phyloP scores from a whole-genome alignment of 1,284 basidiomycete species.

The Exobasidium cylindrosporum region DNA sequence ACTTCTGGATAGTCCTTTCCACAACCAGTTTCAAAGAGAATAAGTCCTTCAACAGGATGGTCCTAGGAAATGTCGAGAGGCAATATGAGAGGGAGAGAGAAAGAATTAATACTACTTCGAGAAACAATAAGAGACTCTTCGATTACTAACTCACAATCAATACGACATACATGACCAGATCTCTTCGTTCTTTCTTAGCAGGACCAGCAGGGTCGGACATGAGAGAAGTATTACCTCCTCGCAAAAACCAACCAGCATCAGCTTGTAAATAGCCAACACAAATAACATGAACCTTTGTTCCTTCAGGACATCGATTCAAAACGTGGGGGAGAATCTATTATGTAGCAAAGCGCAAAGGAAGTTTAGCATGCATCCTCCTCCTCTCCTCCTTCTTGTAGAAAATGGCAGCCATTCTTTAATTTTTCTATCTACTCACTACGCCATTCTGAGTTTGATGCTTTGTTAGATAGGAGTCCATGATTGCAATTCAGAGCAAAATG shows the following conservation, averaged over 20 bases:
- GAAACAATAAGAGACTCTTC: no score
- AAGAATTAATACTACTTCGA: background rate
- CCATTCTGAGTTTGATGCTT: constrained; percentile 33
- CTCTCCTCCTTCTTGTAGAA: no score
- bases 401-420: no score
- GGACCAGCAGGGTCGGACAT: constrained; percentile 33
- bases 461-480: constrained; percentile 1
- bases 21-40: constrained; percentile 50
- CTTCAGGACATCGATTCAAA: constrained; percentile 35
- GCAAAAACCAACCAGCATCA: constrained; percentile 48
- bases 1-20: constrained; percentile 36
- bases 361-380: no score
- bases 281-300: constrained; percentile 47
- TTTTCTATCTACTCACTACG: constrained; percentile 23
- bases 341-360: no score
- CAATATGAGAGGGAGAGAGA: background rate
- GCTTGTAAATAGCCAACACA: constrained; percentile 44
- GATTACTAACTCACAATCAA: constrained; percentile 37
- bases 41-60: constrained; percentile 48
- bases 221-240: constrained; percentile 40
- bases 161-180: constrained; percentile 39
- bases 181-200: constrained; percentile 26
- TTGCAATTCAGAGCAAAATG: background rate
- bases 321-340: constrained; percentile 28
- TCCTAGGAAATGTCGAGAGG: no score